Base-by-base conservation (phyloP, 129 eudicot species). In the Centella asiatica region DNA sequence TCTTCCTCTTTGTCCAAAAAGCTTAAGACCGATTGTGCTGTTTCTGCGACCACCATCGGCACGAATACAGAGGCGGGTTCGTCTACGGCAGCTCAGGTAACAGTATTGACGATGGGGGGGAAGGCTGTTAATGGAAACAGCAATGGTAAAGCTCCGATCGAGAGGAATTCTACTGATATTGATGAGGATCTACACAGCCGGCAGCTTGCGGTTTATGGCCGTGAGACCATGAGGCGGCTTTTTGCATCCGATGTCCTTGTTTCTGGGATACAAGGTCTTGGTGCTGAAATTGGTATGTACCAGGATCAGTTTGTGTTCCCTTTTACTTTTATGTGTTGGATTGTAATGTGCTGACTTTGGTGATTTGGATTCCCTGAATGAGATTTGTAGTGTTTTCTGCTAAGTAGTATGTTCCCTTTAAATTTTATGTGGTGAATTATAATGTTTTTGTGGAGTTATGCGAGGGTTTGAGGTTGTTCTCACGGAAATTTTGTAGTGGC, bases 131-230 rank as follows among this genome's bases (percentile, higher is more conserved):
- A 79, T 14, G 82, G 77, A 25, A 60, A 56, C 49, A 72, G 75
- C 23, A 78, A 79, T 60, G 80, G 83, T 60, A 71, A 73, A 54
- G 51, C 73, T 77, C 70, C 80, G 27, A 32, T 72, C 26, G 78
- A 70, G 50, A 88, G 79, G 18, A 77, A 70, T 44, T 58, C 81
- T 27, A 23, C 64, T 23, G 92, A 90, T 42, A 90, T 90, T 66
- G 97, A 90, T 64, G 97, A 90, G 83, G 97, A 90, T 79, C 89
- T 90, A 46, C 97, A 90, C 77, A 90, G 97, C 76, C 70, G 97
- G 50, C 97, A 90, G 75, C 95, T 86, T 28, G 97, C 97, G 4
- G 95, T 90, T 42, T 90, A 90, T 51, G 97, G 97, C 15, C 93
- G 95, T 29, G 97, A 90, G 78, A 90, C 97, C 4, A 86, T 90